These are phyloP conservation scores for Scheffersomyces parashehatae DNA, from an alignment of 1,139 yeast species.

Conservation along the genomic window DNA sequence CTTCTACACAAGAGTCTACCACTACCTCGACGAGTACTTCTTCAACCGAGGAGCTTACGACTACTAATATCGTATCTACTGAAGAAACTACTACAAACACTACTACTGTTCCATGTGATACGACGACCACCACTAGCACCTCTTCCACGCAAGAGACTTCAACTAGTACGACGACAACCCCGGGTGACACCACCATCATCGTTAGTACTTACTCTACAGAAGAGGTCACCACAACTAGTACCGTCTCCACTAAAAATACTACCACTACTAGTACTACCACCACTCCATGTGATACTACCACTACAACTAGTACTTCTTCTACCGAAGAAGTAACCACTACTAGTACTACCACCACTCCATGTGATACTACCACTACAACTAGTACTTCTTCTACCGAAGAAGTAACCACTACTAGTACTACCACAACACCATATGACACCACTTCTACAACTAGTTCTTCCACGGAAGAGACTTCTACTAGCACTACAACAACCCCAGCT, in stretches of 20 bases:
- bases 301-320: conserved; percentile 25
- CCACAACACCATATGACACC: neutral
- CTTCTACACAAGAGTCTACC: neutral
- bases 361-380: neutral
- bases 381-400: neutral
- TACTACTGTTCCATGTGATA: neutral
- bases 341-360: neutral
- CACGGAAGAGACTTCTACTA: neutral
- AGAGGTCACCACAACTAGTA: no score
- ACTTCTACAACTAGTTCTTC: neutral
- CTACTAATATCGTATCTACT: neutral
- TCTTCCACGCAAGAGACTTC: neutral
- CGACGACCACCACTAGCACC: conserved; percentile 1
- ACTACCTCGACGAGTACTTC: neutral
- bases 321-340: conserved; percentile 23
- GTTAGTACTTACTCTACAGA: neutral
- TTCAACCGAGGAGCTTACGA: neutral
- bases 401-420: neutral
- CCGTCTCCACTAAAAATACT: neutral
- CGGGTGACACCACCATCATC: neutral
- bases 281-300: conserved; percentile 15
- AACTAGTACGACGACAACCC: neutral
- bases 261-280: conserved; percentile 8
- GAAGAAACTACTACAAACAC: neutral
- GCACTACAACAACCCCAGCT: neutral